Conservation (phyloP, 106 monocot species). For the Dendrobium chrysotoxum region DNA sequence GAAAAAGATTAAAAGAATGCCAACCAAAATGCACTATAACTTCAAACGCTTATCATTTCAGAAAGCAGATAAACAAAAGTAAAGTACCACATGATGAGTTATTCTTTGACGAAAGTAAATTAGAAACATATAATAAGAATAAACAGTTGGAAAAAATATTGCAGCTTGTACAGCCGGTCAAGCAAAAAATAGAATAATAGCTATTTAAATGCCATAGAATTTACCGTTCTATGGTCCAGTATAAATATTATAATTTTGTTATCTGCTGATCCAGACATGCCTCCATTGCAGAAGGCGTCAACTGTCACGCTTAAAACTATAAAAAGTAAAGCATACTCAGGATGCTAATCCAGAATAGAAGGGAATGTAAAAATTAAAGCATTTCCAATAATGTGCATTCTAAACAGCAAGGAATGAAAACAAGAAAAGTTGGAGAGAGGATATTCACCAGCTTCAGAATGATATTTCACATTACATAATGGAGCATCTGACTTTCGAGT, state of each 20-base stretch:
- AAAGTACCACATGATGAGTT: neutral
- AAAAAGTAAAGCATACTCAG: constrained; percentile 1
- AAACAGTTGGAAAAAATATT: neutral
- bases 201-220: neutral
- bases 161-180: neutral
- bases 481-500: constrained; percentile 54
- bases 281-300: constrained; percentile 67
- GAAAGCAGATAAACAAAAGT: neutral
- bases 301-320: constrained; percentile 71
- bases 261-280: constrained; percentile 79
- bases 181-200: neutral
- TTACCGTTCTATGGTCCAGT: constrained; percentile 54
- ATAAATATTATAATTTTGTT: constrained; percentile 63
- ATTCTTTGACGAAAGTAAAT: neutral
- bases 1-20: neutral
- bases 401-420: neutral
- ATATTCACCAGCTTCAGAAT: constrained; percentile 78
- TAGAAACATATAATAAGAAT: neutral
- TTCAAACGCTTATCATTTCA: neutral
- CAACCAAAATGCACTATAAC: neutral
- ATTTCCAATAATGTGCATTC: constrained; percentile 3
- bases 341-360: neutral
- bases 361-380: neutral
- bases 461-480: constrained; percentile 57
- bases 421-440: neutral